Evolutionary conservation across 1,284 basidiomycete genomes (phyloP).

Genomic region (Tylopilus orsonianus): DNA sequence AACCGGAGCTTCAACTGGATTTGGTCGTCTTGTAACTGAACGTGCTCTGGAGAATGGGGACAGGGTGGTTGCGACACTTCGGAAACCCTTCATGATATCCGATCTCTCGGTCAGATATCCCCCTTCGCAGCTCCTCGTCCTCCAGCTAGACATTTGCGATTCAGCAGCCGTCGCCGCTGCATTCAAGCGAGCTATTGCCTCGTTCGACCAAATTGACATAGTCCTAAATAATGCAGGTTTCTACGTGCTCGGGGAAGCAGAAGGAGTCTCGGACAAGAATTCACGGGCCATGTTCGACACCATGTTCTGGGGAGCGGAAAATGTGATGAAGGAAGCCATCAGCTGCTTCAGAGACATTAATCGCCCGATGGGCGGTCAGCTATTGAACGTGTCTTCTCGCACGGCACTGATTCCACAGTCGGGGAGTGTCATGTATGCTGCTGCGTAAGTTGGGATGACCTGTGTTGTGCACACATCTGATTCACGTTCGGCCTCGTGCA

Average conservation of each 20-base stretch:
- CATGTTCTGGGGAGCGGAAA: slow-evolving; percentile 35
- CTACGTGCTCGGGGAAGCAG: slow-evolving; percentile 28
- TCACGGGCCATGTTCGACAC: slow-evolving; percentile 34
- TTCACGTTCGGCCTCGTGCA: not conserved
- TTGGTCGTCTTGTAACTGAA: slow-evolving; percentile 31
- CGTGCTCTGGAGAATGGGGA: slow-evolving; percentile 29
- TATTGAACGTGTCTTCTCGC: slow-evolving; percentile 31
- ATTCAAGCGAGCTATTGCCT: slow-evolving; percentile 25
- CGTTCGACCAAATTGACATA: slow-evolving; percentile 33
- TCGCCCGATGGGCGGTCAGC: slow-evolving; percentile 24
- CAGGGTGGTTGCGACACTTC: slow-evolving; percentile 35
- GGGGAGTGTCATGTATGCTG: slow-evolving; percentile 21
- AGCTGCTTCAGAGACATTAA: slow-evolving; percentile 29
- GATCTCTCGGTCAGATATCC: slow-evolving; percentile 27
- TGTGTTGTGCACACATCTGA: not conserved
- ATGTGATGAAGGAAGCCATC: slow-evolving; percentile 31
- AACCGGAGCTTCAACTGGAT: slow-evolving; percentile 34
- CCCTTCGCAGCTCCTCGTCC: slow-evolving; percentile 23
- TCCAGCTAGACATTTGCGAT: slow-evolving; percentile 31
- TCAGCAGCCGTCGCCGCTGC: slow-evolving; percentile 20
- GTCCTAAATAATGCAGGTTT: slow-evolving; percentile 40
- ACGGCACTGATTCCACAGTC: slow-evolving; percentile 27
- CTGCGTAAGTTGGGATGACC: slow-evolving; percentile 21
- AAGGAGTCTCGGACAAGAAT: slow-evolving; percentile 27
- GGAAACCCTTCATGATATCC: slow-evolving; percentile 24